phyloP scores from a whole-genome alignment of 2,329 filamentous ascomycete genomes.

The Penicillium sp. region DNA sequence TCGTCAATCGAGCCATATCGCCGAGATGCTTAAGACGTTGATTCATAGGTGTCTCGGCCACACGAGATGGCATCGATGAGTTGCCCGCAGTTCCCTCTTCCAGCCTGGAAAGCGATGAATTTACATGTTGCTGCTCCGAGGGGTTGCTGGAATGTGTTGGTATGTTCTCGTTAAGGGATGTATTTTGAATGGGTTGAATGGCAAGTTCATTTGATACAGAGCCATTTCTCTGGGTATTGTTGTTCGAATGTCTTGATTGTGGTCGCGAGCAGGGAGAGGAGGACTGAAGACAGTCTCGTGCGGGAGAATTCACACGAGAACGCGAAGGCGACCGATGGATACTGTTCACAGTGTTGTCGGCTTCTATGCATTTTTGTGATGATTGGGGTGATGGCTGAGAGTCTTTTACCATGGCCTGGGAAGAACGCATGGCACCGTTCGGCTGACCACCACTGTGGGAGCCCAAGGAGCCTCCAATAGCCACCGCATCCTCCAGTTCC shows the following conservation, averaged over 20 bases:
- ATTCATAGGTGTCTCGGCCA: conserved; percentile 43
- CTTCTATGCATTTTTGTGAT: conserved; percentile 8
- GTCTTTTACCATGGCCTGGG: conserved; percentile 40
- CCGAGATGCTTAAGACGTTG: conserved; percentile 22
- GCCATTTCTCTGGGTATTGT: not conserved
- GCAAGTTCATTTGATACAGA: conserved; percentile 6
- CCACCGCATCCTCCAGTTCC: not conserved
- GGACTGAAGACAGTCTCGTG: conserved; percentile 20
- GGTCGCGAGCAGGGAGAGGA: conserved; percentile 28
- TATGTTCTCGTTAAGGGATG: conserved; percentile 9
- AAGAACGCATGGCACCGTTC: conserved; percentile 23
- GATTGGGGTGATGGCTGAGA: conserved; percentile 39
- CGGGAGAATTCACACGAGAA: conserved; percentile 15
- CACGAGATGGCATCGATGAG: conserved; percentile 40
- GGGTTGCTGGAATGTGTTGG: conserved; percentile 20
- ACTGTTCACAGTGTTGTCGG: not conserved
- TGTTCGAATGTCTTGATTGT: conserved; percentile 8
- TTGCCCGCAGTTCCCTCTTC: conserved; percentile 26
- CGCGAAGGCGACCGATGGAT: not conserved
- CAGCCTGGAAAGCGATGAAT: conserved; percentile 8
- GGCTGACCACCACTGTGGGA: conserved; percentile 7
- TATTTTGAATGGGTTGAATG: conserved; percentile 6
- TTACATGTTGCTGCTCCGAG: conserved; percentile 5
- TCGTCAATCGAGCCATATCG: conserved; percentile 35
- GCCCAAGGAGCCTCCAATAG: conserved; percentile 1